Evolutionary conservation across 345 rosid genomes (phyloP).

Genomic region (Syzygium oleosum): DNA sequence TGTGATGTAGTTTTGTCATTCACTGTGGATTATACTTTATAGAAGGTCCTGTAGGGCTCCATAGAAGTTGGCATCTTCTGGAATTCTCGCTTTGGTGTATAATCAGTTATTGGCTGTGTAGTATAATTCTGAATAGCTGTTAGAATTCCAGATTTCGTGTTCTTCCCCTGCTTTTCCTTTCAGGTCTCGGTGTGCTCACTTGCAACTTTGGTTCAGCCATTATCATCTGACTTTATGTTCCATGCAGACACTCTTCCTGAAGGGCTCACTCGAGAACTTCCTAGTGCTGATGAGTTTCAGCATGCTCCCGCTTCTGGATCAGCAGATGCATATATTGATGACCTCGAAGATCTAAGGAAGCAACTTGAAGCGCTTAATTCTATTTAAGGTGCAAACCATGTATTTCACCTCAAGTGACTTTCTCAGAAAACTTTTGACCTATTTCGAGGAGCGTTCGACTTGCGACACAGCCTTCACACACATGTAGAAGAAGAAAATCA

Average conservation of each 20-base stretch:
- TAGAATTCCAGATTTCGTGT: background rate
- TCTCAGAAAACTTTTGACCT: background rate
- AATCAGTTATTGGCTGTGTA: background rate
- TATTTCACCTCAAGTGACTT: background rate
- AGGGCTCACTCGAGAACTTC: conserved; percentile 85
- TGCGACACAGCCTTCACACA: background rate
- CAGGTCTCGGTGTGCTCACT: background rate
- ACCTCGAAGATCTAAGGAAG: conserved; percentile 72
- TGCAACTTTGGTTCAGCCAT: background rate
- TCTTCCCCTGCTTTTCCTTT: background rate
- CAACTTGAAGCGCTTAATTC: conserved; percentile 90
- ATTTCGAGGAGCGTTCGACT: background rate
- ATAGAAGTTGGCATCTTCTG: background rate
- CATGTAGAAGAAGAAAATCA: background rate
- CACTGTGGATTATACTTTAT: background rate
- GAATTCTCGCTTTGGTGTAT: background rate
- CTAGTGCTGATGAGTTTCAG: conserved; percentile 58
- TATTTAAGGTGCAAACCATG: background rate
- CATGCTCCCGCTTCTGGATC: conserved; percentile 26
- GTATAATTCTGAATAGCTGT: background rate
- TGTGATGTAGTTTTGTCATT: background rate
- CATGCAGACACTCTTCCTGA: conserved; percentile 63
- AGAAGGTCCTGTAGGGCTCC: background rate
- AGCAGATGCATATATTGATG: conserved; percentile 37
- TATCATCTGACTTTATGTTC: background rate